Evolutionary conservation across 345 rosid species (phyloP).

Genomic region (Salix udensis): DNA sequence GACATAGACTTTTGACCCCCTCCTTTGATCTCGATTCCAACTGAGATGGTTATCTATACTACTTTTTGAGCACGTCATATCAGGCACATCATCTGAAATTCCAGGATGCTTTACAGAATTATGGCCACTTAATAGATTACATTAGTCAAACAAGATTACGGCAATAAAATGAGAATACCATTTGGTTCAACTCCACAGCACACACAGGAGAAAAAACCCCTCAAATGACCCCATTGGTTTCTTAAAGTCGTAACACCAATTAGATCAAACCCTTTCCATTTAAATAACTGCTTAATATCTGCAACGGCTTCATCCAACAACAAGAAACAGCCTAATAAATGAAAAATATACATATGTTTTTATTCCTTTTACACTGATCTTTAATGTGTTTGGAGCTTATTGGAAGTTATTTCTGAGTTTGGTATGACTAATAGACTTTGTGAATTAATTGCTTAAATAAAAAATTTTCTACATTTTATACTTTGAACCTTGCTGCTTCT

Average conservation of each 20-base stretch:
- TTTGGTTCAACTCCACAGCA: neutral
- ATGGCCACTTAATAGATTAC: neutral
- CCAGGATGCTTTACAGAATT: neutral
- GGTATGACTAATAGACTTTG: too few species aligned
- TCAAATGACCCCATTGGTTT: neutral
- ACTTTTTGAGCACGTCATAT: neutral
- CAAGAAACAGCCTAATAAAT: neutral
- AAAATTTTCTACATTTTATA: too few species aligned
- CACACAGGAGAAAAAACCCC: neutral
- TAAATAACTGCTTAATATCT: neutral
- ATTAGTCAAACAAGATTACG: neutral
- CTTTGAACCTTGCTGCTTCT: too few species aligned
- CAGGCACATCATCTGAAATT: neutral
- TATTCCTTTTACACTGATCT: too few species aligned
- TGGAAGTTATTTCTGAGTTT: too few species aligned
- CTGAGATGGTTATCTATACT: neutral
- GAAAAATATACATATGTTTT: too few species aligned
- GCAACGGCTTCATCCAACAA: neutral
- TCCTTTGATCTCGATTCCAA: neutral
- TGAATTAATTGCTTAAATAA: too few species aligned
- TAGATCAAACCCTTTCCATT: neutral
- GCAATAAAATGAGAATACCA: neutral
- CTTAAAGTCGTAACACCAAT: neutral
- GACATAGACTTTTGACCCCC: neutral
- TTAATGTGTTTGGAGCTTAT: too few species aligned